Percentiles rank a stretch among this genome's conserved stretches.
These are phyloP conservation scores for Eudorina sp. DNA, from an alignment of 139 green algal genomes.

Conservation along the genomic window DNA sequence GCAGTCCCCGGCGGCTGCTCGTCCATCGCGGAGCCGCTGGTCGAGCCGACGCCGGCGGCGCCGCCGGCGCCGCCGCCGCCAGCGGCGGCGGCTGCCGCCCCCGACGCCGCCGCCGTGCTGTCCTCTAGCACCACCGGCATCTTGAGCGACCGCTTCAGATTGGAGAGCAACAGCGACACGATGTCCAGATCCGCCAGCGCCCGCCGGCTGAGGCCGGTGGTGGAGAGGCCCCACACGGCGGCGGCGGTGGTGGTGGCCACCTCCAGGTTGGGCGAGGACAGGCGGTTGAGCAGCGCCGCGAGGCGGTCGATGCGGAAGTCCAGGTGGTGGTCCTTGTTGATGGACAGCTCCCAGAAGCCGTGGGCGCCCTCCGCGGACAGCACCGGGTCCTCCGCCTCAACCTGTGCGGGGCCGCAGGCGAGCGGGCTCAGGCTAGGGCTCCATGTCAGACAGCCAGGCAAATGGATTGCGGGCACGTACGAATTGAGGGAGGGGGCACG, in stretches of 20 bases:
- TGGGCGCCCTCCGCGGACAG: conserved; percentile 71
- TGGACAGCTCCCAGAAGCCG: conserved; percentile 82
- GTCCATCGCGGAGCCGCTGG: neutral
- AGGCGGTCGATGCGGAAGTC: conserved; percentile 67
- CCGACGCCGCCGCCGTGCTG: neutral
- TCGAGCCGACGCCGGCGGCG: neutral
- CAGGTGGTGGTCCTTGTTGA: conserved; percentile 77
- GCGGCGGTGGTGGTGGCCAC: conserved; percentile 63
- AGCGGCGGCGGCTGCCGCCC: neutral
- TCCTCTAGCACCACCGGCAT: conserved; percentile 44
- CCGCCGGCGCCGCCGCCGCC: neutral
- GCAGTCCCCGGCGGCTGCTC: neutral
- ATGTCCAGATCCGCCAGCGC: conserved; percentile 63
- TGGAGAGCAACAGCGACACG: conserved; percentile 46
- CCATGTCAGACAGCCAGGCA: no score
- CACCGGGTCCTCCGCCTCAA: conserved; percentile 58
- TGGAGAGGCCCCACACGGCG: conserved; percentile 67
- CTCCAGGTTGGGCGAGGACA: conserved; percentile 59
- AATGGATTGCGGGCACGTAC: no score
- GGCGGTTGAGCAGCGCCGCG: conserved; percentile 52
- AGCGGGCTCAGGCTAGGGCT: no score
- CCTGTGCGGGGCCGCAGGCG: conserved; percentile 68
- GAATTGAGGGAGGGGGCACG: no score
- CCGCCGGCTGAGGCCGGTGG: conserved; percentile 40
- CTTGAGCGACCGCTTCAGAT: conserved; percentile 58